phyloP scores from a whole-genome alignment of 2,329 filamentous ascomycete genomes.

The Phyllosticta citribraziliensis region DNA sequence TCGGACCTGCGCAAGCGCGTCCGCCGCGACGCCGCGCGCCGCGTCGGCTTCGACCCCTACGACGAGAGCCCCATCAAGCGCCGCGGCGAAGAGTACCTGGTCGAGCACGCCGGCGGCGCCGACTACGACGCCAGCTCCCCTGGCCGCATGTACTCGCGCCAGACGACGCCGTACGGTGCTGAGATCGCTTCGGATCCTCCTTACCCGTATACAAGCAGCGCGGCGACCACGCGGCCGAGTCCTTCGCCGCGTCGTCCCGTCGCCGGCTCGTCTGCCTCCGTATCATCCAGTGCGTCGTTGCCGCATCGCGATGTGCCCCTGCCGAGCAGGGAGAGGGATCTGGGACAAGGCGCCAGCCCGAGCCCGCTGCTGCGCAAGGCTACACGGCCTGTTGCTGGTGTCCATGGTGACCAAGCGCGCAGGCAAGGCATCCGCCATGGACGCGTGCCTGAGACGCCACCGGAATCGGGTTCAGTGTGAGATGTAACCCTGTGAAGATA shows the following conservation, averaged over 20 bases:
- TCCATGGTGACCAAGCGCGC: background rate
- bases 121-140: background rate
- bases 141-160: background rate
- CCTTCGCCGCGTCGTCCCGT: background rate
- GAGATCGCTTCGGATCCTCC: background rate
- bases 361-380: slow-evolving; percentile 26
- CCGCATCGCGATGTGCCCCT: slow-evolving; percentile 15
- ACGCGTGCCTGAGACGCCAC: background rate
- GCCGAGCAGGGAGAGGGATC: slow-evolving; percentile 11
- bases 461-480: background rate
- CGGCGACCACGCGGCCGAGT: background rate
- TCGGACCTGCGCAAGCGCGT: slow-evolving; percentile 50
- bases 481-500: background rate
- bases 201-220: background rate
- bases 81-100: slow-evolving; percentile 56
- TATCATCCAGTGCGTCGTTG: slow-evolving; percentile 9
- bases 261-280: background rate
- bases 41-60: slow-evolving; percentile 63
- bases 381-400: slow-evolving; percentile 14
- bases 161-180: background rate
- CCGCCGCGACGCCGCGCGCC: slow-evolving; percentile 48
- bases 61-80: slow-evolving; percentile 60
- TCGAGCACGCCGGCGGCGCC: background rate
- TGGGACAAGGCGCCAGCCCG: slow-evolving; percentile 13
- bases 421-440: background rate